A percentile compares a stretch with the other conserved stretches of the same genome.
Evolutionary conservation across 2,329 filamentous ascomycete genomes (phyloP).

Genomic region (Xylariaceae sp.): DNA sequence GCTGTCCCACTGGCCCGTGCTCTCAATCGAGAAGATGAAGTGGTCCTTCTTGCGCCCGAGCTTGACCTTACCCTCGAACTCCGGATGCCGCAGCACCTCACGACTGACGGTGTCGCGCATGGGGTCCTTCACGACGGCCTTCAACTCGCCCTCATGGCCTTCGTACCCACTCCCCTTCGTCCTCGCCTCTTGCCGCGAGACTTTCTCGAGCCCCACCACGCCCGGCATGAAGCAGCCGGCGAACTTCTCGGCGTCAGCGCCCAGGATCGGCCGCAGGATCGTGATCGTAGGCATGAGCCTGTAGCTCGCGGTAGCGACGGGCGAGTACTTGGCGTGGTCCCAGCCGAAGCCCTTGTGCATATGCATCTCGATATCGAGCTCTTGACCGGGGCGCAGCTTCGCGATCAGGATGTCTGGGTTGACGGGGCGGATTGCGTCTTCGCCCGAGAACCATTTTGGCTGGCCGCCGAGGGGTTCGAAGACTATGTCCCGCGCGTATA

Average conservation of each 20-base stretch:
- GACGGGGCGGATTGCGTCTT: slow-evolving; percentile 72
- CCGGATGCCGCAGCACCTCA: slow-evolving; percentile 87
- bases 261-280: slow-evolving; percentile 83
- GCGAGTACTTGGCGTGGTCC: slow-evolving; percentile 97
- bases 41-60: slow-evolving; percentile 89
- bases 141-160: slow-evolving; percentile 77
- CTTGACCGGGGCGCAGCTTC: slow-evolving; percentile 90
- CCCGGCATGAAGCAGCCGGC: slow-evolving; percentile 85
- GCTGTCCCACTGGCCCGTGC: slow-evolving; percentile 92
- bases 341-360: slow-evolving; percentile 92
- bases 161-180: slow-evolving; percentile 69
- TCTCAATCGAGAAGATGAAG: slow-evolving; percentile 97
- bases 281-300: slow-evolving; percentile 86
- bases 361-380: slow-evolving; percentile 85
- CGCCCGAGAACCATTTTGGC: slow-evolving; percentile 69
- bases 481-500: slow-evolving; percentile 78
- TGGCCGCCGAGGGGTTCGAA: slow-evolving; percentile 81
- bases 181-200: slow-evolving; percentile 70
- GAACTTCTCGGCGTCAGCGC: slow-evolving; percentile 87
- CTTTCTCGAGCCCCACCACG: slow-evolving; percentile 79
- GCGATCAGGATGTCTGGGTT: slow-evolving; percentile 94
- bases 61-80: slow-evolving; percentile 96
- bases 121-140: slow-evolving; percentile 84
- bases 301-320: slow-evolving; percentile 93
- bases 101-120: slow-evolving; percentile 96